Conservation (phyloP, 1,284 basidiomycete species). For the Sparassis latifolia region DNA sequence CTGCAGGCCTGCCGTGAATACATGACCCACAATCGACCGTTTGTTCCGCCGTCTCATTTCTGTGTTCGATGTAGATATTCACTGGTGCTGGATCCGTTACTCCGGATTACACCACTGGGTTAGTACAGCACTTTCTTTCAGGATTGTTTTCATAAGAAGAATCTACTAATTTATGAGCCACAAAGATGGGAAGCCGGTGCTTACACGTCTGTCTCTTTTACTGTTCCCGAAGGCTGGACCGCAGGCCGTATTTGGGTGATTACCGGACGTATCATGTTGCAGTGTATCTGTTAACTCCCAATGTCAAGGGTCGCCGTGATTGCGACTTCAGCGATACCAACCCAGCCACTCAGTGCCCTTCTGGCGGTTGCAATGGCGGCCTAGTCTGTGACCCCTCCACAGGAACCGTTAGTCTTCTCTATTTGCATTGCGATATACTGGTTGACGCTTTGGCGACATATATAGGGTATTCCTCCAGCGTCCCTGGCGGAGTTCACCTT, state of each 20-base stretch:
- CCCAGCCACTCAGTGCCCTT: slow-evolving; percentile 35
- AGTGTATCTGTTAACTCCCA: no score
- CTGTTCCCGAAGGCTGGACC: slow-evolving; percentile 32
- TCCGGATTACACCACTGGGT: no score
- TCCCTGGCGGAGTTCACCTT: slow-evolving; percentile 41
- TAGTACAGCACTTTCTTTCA: no score
- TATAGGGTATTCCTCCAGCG: slow-evolving; percentile 35
- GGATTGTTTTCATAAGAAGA: no score
- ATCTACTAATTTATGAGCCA: no score
- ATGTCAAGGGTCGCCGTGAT: slow-evolving; percentile 32
- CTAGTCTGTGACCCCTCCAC: slow-evolving; percentile 33
- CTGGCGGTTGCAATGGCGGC: slow-evolving; percentile 43
- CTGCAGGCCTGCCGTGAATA: slow-evolving; percentile 25
- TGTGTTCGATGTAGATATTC: slow-evolving; percentile 17
- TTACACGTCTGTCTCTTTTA: slow-evolving; percentile 25
- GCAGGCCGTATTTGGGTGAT: slow-evolving; percentile 34
- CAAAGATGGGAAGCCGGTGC: slow-evolving; percentile 27
- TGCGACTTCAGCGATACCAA: slow-evolving; percentile 36
- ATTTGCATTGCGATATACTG: background rate
- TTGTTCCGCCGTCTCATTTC: background rate
- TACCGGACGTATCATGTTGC: background rate
- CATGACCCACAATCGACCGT: background rate
- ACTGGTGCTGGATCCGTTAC: slow-evolving; percentile 14
- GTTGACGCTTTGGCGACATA: background rate
- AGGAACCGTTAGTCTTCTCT: slow-evolving; percentile 32